Conservation (phyloP, 2,329 filamentous ascomycete species). For the Ramularia collo-cygni region DNA sequence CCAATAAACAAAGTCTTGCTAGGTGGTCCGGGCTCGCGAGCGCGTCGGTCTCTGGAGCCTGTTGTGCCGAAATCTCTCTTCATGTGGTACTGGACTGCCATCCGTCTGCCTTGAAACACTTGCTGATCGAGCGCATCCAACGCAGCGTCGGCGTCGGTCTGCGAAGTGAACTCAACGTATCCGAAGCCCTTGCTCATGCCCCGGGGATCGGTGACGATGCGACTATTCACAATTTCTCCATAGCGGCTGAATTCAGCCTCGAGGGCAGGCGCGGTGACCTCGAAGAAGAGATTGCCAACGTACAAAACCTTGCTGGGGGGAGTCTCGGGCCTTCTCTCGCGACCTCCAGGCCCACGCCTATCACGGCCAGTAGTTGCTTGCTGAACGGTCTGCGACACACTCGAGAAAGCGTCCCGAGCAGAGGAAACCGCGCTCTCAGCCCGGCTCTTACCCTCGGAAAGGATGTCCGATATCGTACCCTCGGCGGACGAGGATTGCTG, state of each 20-base stretch:
- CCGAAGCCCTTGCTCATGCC: slow-evolving; percentile 66
- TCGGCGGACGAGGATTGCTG: slow-evolving; percentile 9
- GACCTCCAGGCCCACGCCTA: background rate
- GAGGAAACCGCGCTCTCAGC: slow-evolving; percentile 5
- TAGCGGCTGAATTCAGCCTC: slow-evolving; percentile 53
- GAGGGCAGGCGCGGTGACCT: slow-evolving; percentile 56
- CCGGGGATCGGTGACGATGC: slow-evolving; percentile 53
- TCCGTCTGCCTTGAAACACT: slow-evolving; percentile 56
- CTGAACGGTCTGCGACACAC: slow-evolving; percentile 5
- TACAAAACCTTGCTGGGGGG: slow-evolving; percentile 48
- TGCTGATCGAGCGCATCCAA: slow-evolving; percentile 53
- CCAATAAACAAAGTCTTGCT: slow-evolving; percentile 71
- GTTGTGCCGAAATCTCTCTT: slow-evolving; percentile 6
- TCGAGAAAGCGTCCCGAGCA: slow-evolving; percentile 5
- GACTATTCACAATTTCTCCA: slow-evolving; percentile 47
- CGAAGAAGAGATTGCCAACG: slow-evolving; percentile 64
- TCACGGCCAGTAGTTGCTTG: background rate
- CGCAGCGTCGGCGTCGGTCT: slow-evolving; percentile 50
- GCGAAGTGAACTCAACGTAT: slow-evolving; percentile 54
- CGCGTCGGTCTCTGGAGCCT: background rate
- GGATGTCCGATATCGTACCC: slow-evolving; percentile 13
- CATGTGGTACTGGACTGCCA: slow-evolving; percentile 55
- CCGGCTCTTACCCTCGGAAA: slow-evolving; percentile 15
- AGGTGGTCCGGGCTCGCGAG: slow-evolving; percentile 35
- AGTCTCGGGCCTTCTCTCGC: slow-evolving; percentile 4